A percentile compares a stretch with the other conserved stretches of the same genome.
These are phyloP conservation scores for Arthrobotrys musiformis DNA, from an alignment of 2,329 filamentous ascomycete genomes.

Conservation along the genomic window DNA sequence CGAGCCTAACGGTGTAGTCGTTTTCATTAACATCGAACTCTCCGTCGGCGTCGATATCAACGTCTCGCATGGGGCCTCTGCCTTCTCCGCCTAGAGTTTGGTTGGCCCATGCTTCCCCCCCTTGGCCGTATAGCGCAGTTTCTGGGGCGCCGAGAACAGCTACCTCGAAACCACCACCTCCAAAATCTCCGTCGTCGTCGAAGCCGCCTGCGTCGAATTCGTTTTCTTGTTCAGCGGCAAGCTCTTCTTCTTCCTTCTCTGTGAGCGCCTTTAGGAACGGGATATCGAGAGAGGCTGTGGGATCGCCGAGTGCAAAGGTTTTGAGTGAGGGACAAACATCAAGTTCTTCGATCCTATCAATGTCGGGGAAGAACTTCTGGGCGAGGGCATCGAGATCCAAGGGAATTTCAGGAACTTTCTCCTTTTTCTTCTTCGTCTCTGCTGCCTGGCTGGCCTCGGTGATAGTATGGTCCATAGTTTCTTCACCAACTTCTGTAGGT, in stretches of 20 bases:
- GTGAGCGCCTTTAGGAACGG: conserved; percentile 91
- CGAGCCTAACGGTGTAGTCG: conserved; percentile 71
- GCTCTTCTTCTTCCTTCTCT: conserved; percentile 72
- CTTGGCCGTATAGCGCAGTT: conserved; percentile 85
- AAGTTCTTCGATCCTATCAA: conserved; percentile 79
- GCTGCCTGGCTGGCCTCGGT: conserved; percentile 62
- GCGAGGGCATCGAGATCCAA: conserved; percentile 82
- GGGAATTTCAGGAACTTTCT: conserved; percentile 70
- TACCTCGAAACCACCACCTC: conserved; percentile 83
- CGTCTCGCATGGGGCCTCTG: conserved; percentile 66
- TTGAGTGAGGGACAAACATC: conserved; percentile 96
- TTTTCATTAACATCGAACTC: conserved; percentile 74
- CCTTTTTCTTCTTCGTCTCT: conserved; percentile 63
- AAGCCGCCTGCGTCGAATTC: conserved; percentile 74
- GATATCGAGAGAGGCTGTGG: conserved; percentile 80
- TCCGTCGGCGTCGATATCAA: conserved; percentile 67
- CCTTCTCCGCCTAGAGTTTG: conserved; percentile 79
- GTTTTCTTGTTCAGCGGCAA: conserved; percentile 66
- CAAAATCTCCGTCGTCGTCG: conserved; percentile 80
- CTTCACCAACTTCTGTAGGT: conserved; percentile 61
- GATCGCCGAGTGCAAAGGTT: conserved; percentile 88
- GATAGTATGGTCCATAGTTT: conserved; percentile 61
- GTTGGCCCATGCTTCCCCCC: conserved; percentile 92
- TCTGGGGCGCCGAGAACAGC: conserved; percentile 76
- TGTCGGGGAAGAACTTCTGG: conserved; percentile 84